phyloP scores from a whole-genome alignment of 768 basidiomycete genomes.

The Sporobolomyces roseus region DNA sequence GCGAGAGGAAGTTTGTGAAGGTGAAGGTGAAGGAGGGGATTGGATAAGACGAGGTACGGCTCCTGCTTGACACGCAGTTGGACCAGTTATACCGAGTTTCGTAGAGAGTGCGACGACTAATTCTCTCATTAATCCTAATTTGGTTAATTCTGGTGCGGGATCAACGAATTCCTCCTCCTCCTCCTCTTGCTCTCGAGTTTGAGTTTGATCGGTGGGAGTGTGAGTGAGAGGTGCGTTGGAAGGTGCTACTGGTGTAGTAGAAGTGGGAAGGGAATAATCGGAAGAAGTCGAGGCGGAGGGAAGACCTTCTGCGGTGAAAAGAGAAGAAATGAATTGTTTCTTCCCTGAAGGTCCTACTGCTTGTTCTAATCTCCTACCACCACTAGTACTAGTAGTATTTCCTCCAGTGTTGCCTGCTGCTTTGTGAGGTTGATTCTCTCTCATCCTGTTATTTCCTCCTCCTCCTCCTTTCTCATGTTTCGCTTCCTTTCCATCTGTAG shows the following conservation, averaged over 20 bases:
- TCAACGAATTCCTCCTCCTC: conserved; percentile 25
- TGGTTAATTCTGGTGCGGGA: conserved; percentile 68
- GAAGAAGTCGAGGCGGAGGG: conserved; percentile 43
- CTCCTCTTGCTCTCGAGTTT: conserved; percentile 1
- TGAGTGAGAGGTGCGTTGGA: conserved; percentile 78
- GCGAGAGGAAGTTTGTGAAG: conserved; percentile 42
- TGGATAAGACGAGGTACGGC: conserved; percentile 62
- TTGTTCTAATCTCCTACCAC: conserved; percentile 23
- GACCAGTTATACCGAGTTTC: conserved; percentile 77
- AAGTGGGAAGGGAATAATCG: not conserved
- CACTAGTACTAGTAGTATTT: not conserved
- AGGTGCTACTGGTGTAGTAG: conserved; percentile 53
- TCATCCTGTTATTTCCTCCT: conserved; percentile 4
- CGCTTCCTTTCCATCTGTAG: conserved; percentile 49
- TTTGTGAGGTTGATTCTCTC: conserved; percentile 48
- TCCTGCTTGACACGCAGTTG: conserved; percentile 83
- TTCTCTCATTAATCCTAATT: conserved; percentile 77
- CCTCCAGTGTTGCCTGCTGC: conserved; percentile 41
- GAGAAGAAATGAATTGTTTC: conserved; percentile 68
- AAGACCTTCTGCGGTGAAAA: conserved; percentile 59
- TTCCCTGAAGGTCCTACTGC: conserved; percentile 34
- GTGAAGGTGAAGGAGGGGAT: too few relatives aligned
- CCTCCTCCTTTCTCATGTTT: conserved; percentile 44
- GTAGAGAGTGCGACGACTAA: conserved; percentile 68
- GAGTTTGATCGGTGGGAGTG: conserved; percentile 3